A percentile compares a stretch with the other conserved stretches of the same genome.
phyloP scores from a whole-genome alignment of 768 basidiomycete species.

The Tephrocybe rancida region DNA sequence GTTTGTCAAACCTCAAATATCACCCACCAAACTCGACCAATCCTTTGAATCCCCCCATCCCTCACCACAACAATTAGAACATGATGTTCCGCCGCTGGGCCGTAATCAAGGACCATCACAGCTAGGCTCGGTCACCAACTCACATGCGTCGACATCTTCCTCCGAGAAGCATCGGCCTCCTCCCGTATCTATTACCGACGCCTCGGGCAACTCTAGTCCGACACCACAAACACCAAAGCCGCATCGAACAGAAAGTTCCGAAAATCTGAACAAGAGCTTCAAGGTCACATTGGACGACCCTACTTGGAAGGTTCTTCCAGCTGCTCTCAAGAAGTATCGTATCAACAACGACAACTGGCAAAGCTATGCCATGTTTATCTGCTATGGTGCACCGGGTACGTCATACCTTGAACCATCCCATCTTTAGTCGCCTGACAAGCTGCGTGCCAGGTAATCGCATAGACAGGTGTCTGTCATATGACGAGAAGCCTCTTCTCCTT shows the following conservation, averaged over 20 bases:
- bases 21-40: conserved; percentile 74
- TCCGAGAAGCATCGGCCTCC: conserved; percentile 36
- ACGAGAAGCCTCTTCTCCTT: conserved; percentile 95
- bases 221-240: conserved; percentile 44
- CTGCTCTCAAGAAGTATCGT: conserved; percentile 97
- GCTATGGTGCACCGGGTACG: conserved; percentile 90
- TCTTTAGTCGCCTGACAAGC: conserved; percentile 1
- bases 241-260: conserved; percentile 64
- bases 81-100: conserved; percentile 54
- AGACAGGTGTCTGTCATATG: conserved; percentile 95
- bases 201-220: conserved; percentile 28
- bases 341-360: conserved; percentile 99
- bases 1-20: conserved; percentile 74
- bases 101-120: conserved; percentile 34
- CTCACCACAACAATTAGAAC: conserved; percentile 78
- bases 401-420: neutral
- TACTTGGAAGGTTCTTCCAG: conserved; percentile 97
- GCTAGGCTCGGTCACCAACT: conserved; percentile 19
- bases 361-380: conserved; percentile 99
- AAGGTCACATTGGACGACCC: conserved; percentile 98
- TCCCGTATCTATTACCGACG: conserved; percentile 33
- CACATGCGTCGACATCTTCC: conserved; percentile 12
- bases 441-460: conserved; percentile 59
- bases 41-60: conserved; percentile 72
- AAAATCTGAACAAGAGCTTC: conserved; percentile 85